phyloP scores from a whole-genome alignment of 148 eudicot species.

The Bassia scoparia region DNA sequence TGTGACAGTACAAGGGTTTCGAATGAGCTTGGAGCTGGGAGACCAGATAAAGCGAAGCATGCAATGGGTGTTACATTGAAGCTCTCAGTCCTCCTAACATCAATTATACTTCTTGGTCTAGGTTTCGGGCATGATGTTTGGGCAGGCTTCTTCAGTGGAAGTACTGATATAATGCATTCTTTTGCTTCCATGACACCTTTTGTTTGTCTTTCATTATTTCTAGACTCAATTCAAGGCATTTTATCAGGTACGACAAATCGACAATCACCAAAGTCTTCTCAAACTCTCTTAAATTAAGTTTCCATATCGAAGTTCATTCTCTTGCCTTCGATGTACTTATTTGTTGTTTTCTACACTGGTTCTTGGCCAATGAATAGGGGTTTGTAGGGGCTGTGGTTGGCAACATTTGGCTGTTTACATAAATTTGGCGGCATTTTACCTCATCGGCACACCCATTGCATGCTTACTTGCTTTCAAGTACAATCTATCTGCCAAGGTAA shows the following conservation, averaged over 20 bases:
- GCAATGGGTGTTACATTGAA: constrained; percentile 64
- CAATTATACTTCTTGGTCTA: constrained; percentile 41
- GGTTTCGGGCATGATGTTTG: constrained; percentile 54
- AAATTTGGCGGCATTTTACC: constrained; percentile 52
- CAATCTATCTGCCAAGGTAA: constrained; percentile 51
- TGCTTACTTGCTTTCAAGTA: constrained; percentile 46
- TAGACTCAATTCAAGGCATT: constrained; percentile 79
- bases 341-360: neutral
- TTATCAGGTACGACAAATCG: constrained; percentile 51
- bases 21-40: constrained; percentile 76
- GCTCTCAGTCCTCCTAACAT: constrained; percentile 50
- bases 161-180: constrained; percentile 35
- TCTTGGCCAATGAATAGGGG: constrained; percentile 40
- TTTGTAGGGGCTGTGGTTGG: constrained; percentile 86
- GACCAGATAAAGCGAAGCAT: constrained; percentile 47
- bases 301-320: no score
- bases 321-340: neutral
- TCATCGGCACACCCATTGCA: constrained; percentile 69
- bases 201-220: constrained; percentile 45
- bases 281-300: neutral
- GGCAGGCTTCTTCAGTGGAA: constrained; percentile 63
- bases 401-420: constrained; percentile 59
- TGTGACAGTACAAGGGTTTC: constrained; percentile 72
- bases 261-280: neutral
- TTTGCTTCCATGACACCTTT: constrained; percentile 70